phyloP scores from a whole-genome alignment of 257 asterid species.

The Lycium barbarum region DNA sequence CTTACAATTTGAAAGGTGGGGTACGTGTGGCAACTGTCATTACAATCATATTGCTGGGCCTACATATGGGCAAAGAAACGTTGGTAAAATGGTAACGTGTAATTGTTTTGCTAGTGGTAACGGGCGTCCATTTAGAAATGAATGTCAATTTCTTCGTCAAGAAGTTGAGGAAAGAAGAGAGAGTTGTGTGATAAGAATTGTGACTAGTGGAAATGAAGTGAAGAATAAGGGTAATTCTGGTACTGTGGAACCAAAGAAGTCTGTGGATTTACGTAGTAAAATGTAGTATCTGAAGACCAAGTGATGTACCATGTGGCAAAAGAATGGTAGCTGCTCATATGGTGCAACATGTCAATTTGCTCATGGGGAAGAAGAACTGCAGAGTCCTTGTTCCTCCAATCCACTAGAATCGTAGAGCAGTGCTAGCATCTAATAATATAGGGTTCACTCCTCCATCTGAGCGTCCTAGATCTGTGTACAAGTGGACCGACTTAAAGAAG shows the following conservation, averaged over 20 bases:
- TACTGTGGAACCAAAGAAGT: background rate
- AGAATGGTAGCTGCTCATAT: slow-evolving; percentile 41
- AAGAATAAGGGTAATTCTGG: slow-evolving; percentile 9
- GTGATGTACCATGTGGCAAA: slow-evolving; percentile 51
- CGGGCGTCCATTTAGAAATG: slow-evolving; percentile 53
- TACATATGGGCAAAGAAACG: background rate
- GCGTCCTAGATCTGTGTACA: slow-evolving; percentile 28
- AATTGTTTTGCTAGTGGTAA: slow-evolving; percentile 26
- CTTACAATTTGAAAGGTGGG: slow-evolving; percentile 41
- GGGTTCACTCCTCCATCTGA: slow-evolving; percentile 28
- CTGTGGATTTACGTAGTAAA: background rate
- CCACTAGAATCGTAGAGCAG: slow-evolving; percentile 19
- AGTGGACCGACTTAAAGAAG: slow-evolving; percentile 39
- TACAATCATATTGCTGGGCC: slow-evolving; percentile 38
- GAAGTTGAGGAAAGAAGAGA: slow-evolving; percentile 29
- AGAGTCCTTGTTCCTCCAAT: slow-evolving; percentile 26
- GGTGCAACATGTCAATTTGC: slow-evolving; percentile 56
- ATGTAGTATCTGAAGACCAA: slow-evolving; percentile 38
- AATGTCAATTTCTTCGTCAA: slow-evolving; percentile 40
- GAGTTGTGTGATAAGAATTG: slow-evolving; percentile 32
- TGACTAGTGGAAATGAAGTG: slow-evolving; percentile 16
- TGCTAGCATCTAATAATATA: slow-evolving; percentile 25
- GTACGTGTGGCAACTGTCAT: slow-evolving; percentile 50
- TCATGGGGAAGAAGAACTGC: slow-evolving; percentile 62
- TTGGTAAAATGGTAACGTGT: slow-evolving; percentile 35